Evolutionary conservation across 768 basidiomycete species (phyloP).

Genomic region (Lanmaoa rubissima): DNA sequence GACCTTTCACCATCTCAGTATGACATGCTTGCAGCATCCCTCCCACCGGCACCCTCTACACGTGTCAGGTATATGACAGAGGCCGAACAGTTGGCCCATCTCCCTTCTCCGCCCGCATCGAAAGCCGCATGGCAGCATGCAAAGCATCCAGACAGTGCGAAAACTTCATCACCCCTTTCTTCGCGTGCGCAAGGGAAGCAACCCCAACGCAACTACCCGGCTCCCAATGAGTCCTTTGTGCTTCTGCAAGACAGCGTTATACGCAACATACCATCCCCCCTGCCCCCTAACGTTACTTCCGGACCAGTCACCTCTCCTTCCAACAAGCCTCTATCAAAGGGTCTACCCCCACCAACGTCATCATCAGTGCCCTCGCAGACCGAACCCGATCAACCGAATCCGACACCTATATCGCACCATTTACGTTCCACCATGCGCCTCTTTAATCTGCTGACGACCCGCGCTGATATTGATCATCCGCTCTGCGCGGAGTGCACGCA

Average conservation of each 20-base stretch:
- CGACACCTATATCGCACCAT: conserved; percentile 76
- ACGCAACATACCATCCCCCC: conserved; percentile 60
- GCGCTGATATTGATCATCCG: conserved; percentile 86
- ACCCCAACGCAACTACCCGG: conserved; percentile 47
- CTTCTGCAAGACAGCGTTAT: conserved; percentile 83
- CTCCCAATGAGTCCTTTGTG: conserved; percentile 88
- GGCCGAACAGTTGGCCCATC: conserved; percentile 45
- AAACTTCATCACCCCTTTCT: conserved; percentile 41
- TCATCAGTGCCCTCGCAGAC: conserved; percentile 35
- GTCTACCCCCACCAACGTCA: conserved; percentile 22
- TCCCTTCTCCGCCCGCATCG: conserved; percentile 48
- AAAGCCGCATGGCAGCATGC: conserved; percentile 66
- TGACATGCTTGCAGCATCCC: conserved; percentile 74
- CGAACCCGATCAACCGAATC: conserved; percentile 55
- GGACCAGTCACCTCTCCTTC: conserved; percentile 44
- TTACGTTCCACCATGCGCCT: conserved; percentile 72
- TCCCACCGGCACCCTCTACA: conserved; percentile 54
- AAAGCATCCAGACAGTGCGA: conserved; percentile 38
- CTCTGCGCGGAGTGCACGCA: conserved; percentile 94
- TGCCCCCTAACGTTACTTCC: conserved; percentile 40
- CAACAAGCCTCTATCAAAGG: conserved; percentile 25
- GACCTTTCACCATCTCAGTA: conserved; percentile 85
- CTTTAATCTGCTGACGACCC: conserved; percentile 72
- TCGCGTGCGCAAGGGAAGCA: conserved; percentile 61
- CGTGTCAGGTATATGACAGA: conserved; percentile 39